Percentiles rank a stretch among this genome's conserved stretches.
phyloP scores from a whole-genome alignment of 352 stramenopile species.

The Phytophthora tentaculata region DNA sequence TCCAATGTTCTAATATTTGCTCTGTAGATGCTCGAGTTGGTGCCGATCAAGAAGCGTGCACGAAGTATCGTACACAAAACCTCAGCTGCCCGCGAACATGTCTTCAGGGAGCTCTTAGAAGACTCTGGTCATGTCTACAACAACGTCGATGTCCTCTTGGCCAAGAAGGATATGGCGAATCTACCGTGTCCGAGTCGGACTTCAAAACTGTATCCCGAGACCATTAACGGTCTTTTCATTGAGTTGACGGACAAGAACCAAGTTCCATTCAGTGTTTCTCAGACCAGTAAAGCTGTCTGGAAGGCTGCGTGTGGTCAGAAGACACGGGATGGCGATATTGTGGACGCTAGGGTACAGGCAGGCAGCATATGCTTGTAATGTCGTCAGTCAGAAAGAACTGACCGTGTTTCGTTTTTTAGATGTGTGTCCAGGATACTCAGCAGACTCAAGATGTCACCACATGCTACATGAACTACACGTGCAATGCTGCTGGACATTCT shows the following conservation, averaged over 20 bases:
- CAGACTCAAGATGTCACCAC: constrained; percentile 6
- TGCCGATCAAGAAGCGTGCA: constrained; percentile 16
- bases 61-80: not conserved
- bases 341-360: constrained; percentile 20
- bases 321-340: constrained; percentile 10
- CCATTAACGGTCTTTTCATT: constrained; percentile 22
- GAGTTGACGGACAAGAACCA: constrained; percentile 25
- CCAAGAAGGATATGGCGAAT: constrained; percentile 12
- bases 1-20: not conserved
- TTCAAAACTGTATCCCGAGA: not conserved
- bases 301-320: constrained; percentile 11
- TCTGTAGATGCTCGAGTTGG: constrained; percentile 31
- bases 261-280: constrained; percentile 10
- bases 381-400: too few relatives aligned
- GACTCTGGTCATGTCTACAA: constrained; percentile 9
- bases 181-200: constrained; percentile 13
- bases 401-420: too few relatives aligned
- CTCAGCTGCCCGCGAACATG: not conserved
- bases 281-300: constrained; percentile 17
- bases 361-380: not conserved
- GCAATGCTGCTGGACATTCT: constrained; percentile 8
- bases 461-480: constrained; percentile 20
- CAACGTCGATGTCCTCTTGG: constrained; percentile 11
- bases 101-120: constrained; percentile 20
- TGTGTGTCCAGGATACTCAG: constrained; percentile 11